Evolutionary conservation across 2,329 filamentous ascomycete genomes (phyloP).

Genomic region (Phyllosticta capitalensis): DNA sequence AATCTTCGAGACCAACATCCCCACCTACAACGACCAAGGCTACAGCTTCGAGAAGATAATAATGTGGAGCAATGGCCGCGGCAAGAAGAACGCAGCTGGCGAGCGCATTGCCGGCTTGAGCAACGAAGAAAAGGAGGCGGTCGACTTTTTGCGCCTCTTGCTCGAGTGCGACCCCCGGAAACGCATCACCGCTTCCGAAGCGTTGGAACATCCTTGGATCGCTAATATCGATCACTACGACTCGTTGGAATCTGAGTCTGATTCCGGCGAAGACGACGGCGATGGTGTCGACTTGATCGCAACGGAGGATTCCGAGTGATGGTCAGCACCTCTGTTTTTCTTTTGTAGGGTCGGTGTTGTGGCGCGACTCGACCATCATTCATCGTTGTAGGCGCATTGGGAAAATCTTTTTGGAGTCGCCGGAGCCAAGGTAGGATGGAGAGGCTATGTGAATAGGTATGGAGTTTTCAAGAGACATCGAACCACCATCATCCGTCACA

Average conservation of each 20-base stretch:
- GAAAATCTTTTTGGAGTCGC: background rate
- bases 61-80: constrained; percentile 82
- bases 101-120: constrained; percentile 43
- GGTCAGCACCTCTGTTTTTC: background rate
- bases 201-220: constrained; percentile 64
- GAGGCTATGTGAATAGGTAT: background rate
- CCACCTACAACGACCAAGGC: constrained; percentile 75
- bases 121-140: constrained; percentile 60
- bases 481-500: background rate
- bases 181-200: constrained; percentile 40
- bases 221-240: constrained; percentile 16
- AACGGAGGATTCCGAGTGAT: background rate
- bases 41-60: constrained; percentile 90
- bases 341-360: background rate
- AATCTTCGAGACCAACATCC: constrained; percentile 85
- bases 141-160: constrained; percentile 61
- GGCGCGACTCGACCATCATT: background rate
- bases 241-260: background rate
- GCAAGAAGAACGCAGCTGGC: constrained; percentile 46
- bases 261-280: background rate
- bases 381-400: background rate
- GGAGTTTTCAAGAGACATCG: background rate
- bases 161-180: constrained; percentile 67
- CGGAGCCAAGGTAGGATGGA: background rate
- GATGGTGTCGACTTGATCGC: constrained; percentile 7